Evolutionary conservation across 208 protist species (phyloP), one percentile per base, ranked within the genome.

Genomic region (Acanthamoeba triangularis): DNA sequence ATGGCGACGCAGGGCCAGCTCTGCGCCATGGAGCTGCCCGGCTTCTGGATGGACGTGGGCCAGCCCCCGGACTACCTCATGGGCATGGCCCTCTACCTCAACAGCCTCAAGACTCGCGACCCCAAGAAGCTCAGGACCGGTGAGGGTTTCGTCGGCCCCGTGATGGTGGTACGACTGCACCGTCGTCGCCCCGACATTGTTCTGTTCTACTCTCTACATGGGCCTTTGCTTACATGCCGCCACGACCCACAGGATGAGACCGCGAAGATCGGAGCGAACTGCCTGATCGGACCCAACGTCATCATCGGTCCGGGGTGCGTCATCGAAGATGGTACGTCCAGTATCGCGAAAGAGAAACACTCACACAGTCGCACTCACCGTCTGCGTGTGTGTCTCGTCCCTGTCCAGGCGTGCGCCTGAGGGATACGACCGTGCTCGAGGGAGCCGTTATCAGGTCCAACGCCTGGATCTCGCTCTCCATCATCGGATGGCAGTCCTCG

Each of bases 31-130:
- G 98, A 98, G 91, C 97, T 99, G 20, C 97, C 98, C 54, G 97
- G 99, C 56, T 99, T 99, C 97, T 99, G 99, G 99, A 99, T 99
- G 98, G 99, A 99, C 94, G 98, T 99, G 88, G 99, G 99, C 76
- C 98, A 99, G 97, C 99, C 99, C 7, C 97, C 97, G 44, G 99
- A 99, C 96, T 99, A 98, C 96, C 98, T 99, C 87, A 78, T 93
- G 16, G 99, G 99, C 28, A 98, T 98, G 85, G 82, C 74, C 52
- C 98, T 99, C 91, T 99, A 98, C 95, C 98, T 99, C 65, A 93
- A 96, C 41, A 97, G 96, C 25, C 96, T 99, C 33, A 54, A 87
- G 59, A 13, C 49, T 6, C 30, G 56, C 20, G 85, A 93, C 52
- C 94, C 94, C 54, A 56, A 78, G 54, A 65, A 74, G 63, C 87